Evolutionary conservation across 352 stramenopile species (phyloP), one percentile per base, ranked within the genome.

Genomic region (Phytophthora sojae): DNA sequence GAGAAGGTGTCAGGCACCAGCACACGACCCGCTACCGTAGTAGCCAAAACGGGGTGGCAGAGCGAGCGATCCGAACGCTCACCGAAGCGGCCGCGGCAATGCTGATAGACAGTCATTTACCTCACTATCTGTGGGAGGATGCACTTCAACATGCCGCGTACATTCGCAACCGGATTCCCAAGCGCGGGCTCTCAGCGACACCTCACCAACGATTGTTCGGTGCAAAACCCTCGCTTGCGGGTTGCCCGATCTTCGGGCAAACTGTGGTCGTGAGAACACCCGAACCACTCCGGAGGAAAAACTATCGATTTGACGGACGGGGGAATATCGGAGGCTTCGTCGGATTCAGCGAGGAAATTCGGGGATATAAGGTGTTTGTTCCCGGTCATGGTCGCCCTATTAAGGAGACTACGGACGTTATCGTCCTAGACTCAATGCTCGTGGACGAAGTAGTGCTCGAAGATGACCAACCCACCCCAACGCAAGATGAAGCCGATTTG

Each of bases 141-240:
- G 62, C 62, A 7, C 14, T 63, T 2, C 32, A 37, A 19, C 39
- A 61, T 23, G 61, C 52, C 2, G 23, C 51, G 8, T 61, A 57
- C 19, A 51, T 69, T 9, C 9, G 62, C 12, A 69, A 69, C 21
- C 32, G 53, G 4, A 44, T 32, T 12, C 35, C 12, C 1, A 8
- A 23, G 1, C 9, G 29, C 29, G 29, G 26, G 26, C 26, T 3
- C 26, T 7, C 26, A 30, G 4, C 26, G 11, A 68, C 61, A 19
- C 61, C 52, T 3, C 42, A 51, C 15, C 26, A 69, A 14, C 39
- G 37, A 6, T 37, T 69, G 0, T 59, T 69, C 8, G 39, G 39
- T 6, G 6, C 3, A 14, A 29, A 26, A 8, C 58, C 58, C 23
- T 12, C 30, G 51, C 0, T 11, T 50, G 29, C 29, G 6, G 29